Percentiles rank a stretch among this genome's conserved stretches.
Conservation (phyloP, 1,284 basidiomycete species). For the Papiliotrema fonsecae region DNA sequence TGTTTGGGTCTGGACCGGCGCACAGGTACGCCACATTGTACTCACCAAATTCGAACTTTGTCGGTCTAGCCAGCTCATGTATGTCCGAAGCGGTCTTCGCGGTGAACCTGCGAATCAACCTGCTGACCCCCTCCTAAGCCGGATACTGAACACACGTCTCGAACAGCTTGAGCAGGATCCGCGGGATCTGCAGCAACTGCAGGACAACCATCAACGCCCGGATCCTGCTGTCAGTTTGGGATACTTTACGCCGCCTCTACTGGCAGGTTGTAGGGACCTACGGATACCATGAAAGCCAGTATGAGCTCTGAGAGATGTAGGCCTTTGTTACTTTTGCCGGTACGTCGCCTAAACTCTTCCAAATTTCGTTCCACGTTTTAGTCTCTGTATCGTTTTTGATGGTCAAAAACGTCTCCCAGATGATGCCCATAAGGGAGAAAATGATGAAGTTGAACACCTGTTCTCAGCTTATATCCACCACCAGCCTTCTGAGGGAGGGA, state of each 20-base stretch:
- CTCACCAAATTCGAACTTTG: conserved; percentile 18
- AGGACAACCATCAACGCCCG: conserved; percentile 22
- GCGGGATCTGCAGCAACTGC: conserved; percentile 27
- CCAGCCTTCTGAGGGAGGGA: background rate
- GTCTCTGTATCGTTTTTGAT: conserved; percentile 22
- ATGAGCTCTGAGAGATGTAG: conserved; percentile 36
- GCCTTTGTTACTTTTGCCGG: conserved; percentile 29
- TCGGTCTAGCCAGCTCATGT: conserved; percentile 6
- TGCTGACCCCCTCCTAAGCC: background rate
- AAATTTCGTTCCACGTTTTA: conserved; percentile 17
- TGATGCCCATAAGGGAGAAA: conserved; percentile 31
- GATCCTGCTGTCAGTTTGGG: conserved; percentile 12
- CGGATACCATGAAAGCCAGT: conserved; percentile 41
- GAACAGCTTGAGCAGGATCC: conserved; percentile 1
- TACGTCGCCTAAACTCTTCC: conserved; percentile 20
- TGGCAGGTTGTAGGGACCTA: conserved; percentile 9
- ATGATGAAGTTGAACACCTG: conserved; percentile 35
- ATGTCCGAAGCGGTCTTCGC: conserved; percentile 4
- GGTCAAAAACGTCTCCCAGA: conserved; percentile 28
- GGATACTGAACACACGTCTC: background rate
- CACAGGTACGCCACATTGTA: background rate
- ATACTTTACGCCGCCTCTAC: background rate
- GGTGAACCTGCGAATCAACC: background rate
- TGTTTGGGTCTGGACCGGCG: background rate
- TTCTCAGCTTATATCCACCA: background rate